Evolutionary conservation across 1,284 basidiomycete species (phyloP).

Genomic region (Cronartium quercuum): DNA sequence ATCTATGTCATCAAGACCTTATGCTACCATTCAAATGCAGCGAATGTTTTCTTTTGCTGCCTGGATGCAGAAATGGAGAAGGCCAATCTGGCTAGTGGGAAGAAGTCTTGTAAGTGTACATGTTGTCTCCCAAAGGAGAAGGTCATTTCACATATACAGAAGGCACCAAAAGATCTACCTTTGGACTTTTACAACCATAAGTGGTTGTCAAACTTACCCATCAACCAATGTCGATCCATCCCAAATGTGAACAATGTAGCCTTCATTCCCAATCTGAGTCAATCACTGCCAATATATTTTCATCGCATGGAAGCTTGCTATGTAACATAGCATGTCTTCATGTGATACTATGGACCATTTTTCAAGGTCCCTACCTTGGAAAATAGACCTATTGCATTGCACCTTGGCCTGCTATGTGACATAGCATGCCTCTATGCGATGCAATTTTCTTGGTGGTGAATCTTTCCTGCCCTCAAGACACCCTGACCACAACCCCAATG

Average conservation of each 20-base stretch:
- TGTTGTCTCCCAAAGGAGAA: background rate
- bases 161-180: constrained; percentile 13
- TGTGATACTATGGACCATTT: no score
- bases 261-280: background rate
- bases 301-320: no score
- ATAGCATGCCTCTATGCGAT: no score
- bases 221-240: background rate
- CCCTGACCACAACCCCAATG: constrained; percentile 21
- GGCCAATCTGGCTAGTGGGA: background rate
- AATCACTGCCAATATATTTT: no score
- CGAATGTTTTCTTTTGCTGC: constrained; percentile 7
- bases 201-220: background rate
- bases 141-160: background rate
- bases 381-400: no score
- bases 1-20: constrained; percentile 19
- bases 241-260: background rate
- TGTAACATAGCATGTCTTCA: no score
- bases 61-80: constrained; percentile 11
- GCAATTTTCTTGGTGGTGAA: no score
- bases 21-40: background rate
- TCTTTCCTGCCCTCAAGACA: background rate
- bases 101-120: background rate
- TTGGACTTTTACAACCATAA: constrained; percentile 15
- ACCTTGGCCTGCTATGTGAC: no score
- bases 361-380: no score